Evolutionary conservation across 306 rosid species (phyloP), one percentile per base, ranked within the genome.

Genomic region (Notholithocarpus densiflorus): DNA sequence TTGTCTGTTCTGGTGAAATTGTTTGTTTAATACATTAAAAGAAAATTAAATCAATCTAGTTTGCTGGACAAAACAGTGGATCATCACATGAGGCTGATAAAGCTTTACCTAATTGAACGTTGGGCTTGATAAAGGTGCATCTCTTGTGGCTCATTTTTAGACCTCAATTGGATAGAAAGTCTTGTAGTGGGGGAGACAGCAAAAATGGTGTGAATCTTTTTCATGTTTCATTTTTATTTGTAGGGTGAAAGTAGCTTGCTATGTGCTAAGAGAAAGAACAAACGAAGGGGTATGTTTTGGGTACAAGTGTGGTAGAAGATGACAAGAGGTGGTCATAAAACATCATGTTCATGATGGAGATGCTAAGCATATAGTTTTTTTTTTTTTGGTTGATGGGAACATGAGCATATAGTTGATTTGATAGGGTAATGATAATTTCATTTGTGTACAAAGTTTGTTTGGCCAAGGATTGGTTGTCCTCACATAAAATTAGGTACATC

Each of bases 251-350:
- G 26, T 34, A 34, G 52, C 51, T 34, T n/a, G 72, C 26, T 19
- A 18, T 65, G 71, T 65, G 48, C 23, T 15, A 32, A 3, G 26
- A 34, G 24, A 66, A 32, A 66, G 18, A 66, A 34, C 26, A 66
- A 66, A 66, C 26, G 72, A 66, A 34, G 48, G 6, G 72, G 52
- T 66, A 9, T 66, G 72, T 66, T 66, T 66, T 66, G 72, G 72
- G 72, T 18, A 34, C 26, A 11, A 48, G 72, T 48, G 72, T 66
- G 72, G 51, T 4, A 32, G 52, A 66, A 19, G 11, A 66, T 66
- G 52, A 66, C 52, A 34, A 4, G 3, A 65, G 24, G 0, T 6
- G 40, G 52, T 10, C 27, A 66, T 66, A 48, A 66, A 13, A 23
- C 24, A 18, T 8, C 34, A 24, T 5, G 40, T 14, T 62, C 68